Conservation (phyloP, 768 basidiomycete species). For the Ephemerocybe angulata region DNA sequence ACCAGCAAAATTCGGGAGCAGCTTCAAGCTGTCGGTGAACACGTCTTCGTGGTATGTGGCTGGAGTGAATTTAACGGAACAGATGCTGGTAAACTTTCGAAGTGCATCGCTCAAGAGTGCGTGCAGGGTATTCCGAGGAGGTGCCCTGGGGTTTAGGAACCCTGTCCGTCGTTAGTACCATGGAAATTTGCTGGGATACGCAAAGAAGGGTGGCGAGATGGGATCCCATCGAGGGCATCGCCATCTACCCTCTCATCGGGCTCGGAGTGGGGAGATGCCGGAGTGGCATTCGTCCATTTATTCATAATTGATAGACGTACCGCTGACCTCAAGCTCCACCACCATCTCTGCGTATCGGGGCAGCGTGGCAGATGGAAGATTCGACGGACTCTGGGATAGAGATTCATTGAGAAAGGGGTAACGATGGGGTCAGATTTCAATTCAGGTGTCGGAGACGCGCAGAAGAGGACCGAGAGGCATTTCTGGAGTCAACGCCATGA, state of each 20-base stretch:
- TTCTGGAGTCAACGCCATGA: neutral
- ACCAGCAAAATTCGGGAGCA: conserved; percentile 13
- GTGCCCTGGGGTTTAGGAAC: conserved; percentile 13
- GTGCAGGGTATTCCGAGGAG: conserved; percentile 18
- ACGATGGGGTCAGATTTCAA: no score
- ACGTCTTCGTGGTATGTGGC: conserved; percentile 23
- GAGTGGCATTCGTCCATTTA: neutral
- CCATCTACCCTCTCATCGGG: conserved; percentile 32
- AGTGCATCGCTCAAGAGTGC: conserved; percentile 23
- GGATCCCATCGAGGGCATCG: conserved; percentile 31
- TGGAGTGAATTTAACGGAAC: conserved; percentile 27
- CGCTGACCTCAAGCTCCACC: conserved; percentile 39
- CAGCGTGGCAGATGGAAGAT: conserved; percentile 38
- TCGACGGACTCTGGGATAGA: conserved; percentile 28
- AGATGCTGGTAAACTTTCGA: conserved; percentile 27
- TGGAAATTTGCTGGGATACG: conserved; percentile 25
- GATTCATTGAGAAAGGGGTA: neutral
- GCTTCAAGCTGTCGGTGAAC: conserved; percentile 24
- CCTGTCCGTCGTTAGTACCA: conserved; percentile 4
- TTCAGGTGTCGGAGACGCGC: no score
- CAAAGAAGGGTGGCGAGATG: conserved; percentile 26
- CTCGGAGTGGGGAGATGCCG: conserved; percentile 24
- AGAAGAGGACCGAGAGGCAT: neutral
- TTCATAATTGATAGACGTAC: conserved; percentile 28
- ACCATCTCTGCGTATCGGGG: conserved; percentile 40